Conservation (phyloP, 805 yeast genomes). For the Candida multigemmis region DNA sequence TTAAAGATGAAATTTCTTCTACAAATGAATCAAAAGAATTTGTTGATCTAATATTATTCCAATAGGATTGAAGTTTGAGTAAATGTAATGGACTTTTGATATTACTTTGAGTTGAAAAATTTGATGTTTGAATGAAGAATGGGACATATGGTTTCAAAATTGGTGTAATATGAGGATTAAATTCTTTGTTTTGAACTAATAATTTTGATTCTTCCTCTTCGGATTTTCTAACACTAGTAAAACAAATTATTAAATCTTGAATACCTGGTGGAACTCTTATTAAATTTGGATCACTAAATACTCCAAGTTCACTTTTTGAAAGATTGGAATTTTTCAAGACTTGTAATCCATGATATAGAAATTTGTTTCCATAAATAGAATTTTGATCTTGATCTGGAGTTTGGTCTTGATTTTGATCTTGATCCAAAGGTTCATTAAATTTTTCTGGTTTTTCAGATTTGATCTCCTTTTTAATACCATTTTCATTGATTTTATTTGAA, state of each 20-base stretch:
- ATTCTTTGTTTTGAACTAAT: constrained; percentile 8
- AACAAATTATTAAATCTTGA: constrained; percentile 31
- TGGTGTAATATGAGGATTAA: constrained; percentile 16
- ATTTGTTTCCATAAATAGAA: constrained; percentile 2
- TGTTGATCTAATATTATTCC: constrained; percentile 30
- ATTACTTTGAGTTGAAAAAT: constrained; percentile 2
- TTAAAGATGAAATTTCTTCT: constrained; percentile 18
- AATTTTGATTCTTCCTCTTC: constrained; percentile 11
- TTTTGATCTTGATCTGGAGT: background rate
- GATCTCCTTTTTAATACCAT: background rate
- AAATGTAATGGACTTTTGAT: constrained; percentile 26
- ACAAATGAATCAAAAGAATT: constrained; percentile 23
- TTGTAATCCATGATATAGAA: constrained; percentile 9
- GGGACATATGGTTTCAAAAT: constrained; percentile 29
- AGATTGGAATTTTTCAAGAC: constrained; percentile 22
- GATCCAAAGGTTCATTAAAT: no score
- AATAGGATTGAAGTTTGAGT: constrained; percentile 25
- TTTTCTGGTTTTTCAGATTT: no score
- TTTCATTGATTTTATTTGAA: constrained; percentile 3
- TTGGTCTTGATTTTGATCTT: background rate
- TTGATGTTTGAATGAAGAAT: constrained; percentile 7
- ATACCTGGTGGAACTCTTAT: constrained; percentile 32
- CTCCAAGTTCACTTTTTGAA: constrained; percentile 18
- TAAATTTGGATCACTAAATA: constrained; percentile 26
- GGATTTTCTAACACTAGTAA: constrained; percentile 20